Conservation (phyloP, 2,329 filamentous ascomycete genomes). For the Claviceps arundinis region DNA sequence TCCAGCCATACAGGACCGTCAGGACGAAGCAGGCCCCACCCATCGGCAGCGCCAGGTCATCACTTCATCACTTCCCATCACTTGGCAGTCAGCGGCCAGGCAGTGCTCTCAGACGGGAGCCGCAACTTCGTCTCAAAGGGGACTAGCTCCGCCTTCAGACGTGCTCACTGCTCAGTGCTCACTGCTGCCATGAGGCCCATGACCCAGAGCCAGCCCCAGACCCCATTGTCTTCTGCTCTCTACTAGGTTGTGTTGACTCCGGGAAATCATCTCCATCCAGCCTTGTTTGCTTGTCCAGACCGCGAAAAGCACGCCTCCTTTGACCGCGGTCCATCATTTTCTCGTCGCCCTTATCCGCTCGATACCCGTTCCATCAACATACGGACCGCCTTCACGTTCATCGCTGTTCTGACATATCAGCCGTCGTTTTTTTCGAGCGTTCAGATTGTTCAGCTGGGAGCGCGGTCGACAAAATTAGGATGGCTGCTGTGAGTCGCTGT, state of each 20-base stretch:
- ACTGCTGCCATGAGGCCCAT: no score
- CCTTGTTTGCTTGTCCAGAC: constrained; percentile 14
- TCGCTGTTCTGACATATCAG: neutral
- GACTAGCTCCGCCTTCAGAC: neutral
- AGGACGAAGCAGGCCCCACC: no score
- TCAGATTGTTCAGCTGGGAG: constrained; percentile 6
- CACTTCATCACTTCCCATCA: no score
- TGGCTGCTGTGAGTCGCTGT: constrained; percentile 28
- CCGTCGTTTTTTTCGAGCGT: constrained; percentile 1
- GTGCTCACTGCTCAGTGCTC: neutral
- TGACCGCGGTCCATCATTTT: constrained; percentile 16
- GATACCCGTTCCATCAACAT: constrained; percentile 18
- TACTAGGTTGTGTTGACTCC: constrained; percentile 6
- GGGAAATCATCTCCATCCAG: constrained; percentile 22
- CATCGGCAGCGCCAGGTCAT: no score
- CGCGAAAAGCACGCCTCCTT: constrained; percentile 19
- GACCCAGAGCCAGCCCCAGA: neutral
- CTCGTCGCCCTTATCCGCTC: constrained; percentile 16
- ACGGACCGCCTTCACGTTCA: constrained; percentile 9
- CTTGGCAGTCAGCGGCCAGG: no score
- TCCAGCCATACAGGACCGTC: no score
- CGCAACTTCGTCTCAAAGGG: neutral
- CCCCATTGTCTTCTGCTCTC: constrained; percentile 7
- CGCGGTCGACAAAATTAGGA: constrained; percentile 22
- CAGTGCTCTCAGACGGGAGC: no score